Evolutionary conservation across 441 rosid genomes (phyloP), one percentile per base, ranked within the genome.

Genomic region (Hura crepitans): DNA sequence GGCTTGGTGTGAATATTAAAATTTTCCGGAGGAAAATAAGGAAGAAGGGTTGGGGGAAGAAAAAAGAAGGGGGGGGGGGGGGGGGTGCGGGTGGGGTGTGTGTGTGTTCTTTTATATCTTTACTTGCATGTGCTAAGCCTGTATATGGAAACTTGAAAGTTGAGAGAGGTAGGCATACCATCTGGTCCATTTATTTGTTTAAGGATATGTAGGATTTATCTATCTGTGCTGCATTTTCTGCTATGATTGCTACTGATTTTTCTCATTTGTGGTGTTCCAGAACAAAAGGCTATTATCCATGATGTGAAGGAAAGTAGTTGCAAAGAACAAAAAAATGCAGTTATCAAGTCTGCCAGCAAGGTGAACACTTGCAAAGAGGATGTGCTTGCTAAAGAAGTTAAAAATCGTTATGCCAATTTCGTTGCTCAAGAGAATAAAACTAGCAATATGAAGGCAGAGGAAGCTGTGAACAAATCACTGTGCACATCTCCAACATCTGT

Each of bases 401-500:
- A 57, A 20, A 20, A 28, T 11, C 20, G 22, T 28, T 2, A 23
- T 12, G 30, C 9, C 45, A n/a, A 22, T 28, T 17, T 42, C 42
- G 10, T 43, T 49, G 46, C 61, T 30, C 74, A 69, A 47, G 70
- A 75, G 59, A 67, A 69, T 31, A 46, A 55, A 58, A 66, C 3
- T 42, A 10, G 35, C 27, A 50, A 72, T 66, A 30, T 20, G 39
- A 62, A 74, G 49, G 23, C 46, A 37, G 65, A 51, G 51, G 61
- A 23, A 14, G 55, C 22, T 57, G 42, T 22, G 27, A 35, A 31
- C 11, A 68, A 39, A 66, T 58, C 67, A 33, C 20, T 47, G 18
- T 22, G 46, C 46, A 64, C 33, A 54, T 57, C 74, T 70, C 37
- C 72, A 23, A 37, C 57, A 11, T 35, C 27, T 18, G 39, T 3